Evolutionary conservation across 768 basidiomycete species (phyloP), one percentile per base, ranked within the genome.

Genomic region (Pholiota conissans): DNA sequence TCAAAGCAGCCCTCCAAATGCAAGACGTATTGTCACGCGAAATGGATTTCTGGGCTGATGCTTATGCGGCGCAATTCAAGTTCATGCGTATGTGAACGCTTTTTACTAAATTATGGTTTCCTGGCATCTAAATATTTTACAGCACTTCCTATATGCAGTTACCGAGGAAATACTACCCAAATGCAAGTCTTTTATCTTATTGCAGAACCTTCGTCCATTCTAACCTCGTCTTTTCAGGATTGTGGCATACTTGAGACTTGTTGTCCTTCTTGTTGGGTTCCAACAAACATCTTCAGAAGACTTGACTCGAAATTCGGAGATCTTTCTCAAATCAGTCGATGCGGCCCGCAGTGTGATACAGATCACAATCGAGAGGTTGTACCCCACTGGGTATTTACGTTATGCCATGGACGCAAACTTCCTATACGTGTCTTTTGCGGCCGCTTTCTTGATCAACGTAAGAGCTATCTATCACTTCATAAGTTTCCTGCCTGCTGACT

Each of bases 371-470:
- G 79, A 84, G 47, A 73, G 74, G 40, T 68, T 85, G 11, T 79
- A 78, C 54, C 83, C 83, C 1, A 83, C 81, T 3, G 83, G 81
- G 1, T 78, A 78, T 60, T 71, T 86, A 24, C 79, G 82, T 10
- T 84, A 76, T 63, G 84, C 83, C 3, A 79, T 86, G 72, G 83
- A 78, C 52, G 74, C 80, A 14, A 73, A 77, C 59, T 81, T 80
- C 57, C 70, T 82, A 11, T 80, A 77, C 57, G 75, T 83, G 10
- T 77, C 84, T 5, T 87, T 84, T 62, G 84, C 84, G 8, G 77
- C 83, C 2, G 84, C 84, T 2, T 85, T 85, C 63, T 70, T 87
- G 22, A 73, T 86, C 50, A 85, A 86, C 69, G 84, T 86, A 63
- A 61, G 79, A 61, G 20, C 7, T 4, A 30, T 55, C n/a, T 13